Evolutionary conservation across 805 yeast genomes (phyloP), one percentile per base, ranked within the genome.

Genomic region (Saturnispora silvae): DNA sequence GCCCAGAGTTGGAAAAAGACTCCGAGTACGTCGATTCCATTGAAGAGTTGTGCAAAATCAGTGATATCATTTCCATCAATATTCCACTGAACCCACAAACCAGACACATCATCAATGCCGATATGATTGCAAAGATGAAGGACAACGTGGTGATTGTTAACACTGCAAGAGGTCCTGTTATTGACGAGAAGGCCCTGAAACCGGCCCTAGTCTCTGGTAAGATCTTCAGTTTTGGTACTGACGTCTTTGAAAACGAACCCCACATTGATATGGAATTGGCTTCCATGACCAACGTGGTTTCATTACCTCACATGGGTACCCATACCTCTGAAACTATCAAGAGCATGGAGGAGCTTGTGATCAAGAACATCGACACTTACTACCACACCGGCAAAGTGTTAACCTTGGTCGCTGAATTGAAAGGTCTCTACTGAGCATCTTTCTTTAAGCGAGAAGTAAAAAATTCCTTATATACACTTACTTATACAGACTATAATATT

Each of bases 281-380:
- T 35, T 60, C 61, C 15, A 59, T 79, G 58, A 80, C 82, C 17
- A 78, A 79, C 44, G 83, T 77, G n/a, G 67, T 80, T 5, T 72
- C 83, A 25, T 61, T 82, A 45, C 96, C 96, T n/a, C 96, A 86
- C 54, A 75, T 83, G 79, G 96, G 95, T 20, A 82, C 95, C 0
- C 75, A 75, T 53, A 65, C 89, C 5, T 56, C 58, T 33, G 94
- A 85, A 59, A 81, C 95, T 4, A 71, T 80, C 47, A 61, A 64
- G 47, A 70, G 70, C 47, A 83, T 92, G 95, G 96, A 87, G 61
- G 75, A 72, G 47, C 72, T 73, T 51, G 84, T 79, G 24, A 75
- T 82, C 20, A 68, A 68, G 25, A 89, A 89, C 56, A 74, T 83
- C 6, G 59, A 63, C 33, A 54, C 64, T 14, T 77, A 60, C 30